Conservation (phyloP, 1,139 yeast genomes). For the Yamadazyma atlantica region DNA sequence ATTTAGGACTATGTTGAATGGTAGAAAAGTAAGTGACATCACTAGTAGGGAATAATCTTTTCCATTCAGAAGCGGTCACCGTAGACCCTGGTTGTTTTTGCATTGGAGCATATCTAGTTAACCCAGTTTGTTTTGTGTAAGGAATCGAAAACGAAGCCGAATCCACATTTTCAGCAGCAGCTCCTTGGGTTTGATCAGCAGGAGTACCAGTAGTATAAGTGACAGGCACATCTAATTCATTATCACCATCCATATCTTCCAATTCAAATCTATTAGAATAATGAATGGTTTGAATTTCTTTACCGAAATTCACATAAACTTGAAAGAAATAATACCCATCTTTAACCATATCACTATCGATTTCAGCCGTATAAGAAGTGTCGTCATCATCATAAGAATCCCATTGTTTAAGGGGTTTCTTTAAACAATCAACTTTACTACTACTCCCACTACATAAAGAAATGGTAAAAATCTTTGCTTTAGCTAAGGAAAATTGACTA, state of each 20-base stretch:
- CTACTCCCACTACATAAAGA: constrained; percentile 70
- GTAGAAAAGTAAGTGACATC: constrained; percentile 59
- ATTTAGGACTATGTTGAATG: constrained; percentile 40
- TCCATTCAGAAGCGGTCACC: constrained; percentile 67
- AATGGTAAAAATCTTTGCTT: constrained; percentile 50
- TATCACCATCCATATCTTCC: constrained; percentile 66
- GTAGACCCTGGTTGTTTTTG: constrained; percentile 72
- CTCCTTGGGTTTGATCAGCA: constrained; percentile 26
- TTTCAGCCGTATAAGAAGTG: constrained; percentile 34
- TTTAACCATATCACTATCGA: constrained; percentile 47
- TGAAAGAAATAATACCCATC: constrained; percentile 74
- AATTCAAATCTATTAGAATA: constrained; percentile 69
- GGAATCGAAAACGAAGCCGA: constrained; percentile 47
- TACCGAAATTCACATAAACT: constrained; percentile 42
- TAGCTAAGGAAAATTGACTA: constrained; percentile 41
- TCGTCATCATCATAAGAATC: constrained; percentile 11
- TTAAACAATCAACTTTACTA: constrained; percentile 42
- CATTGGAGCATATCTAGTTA: constrained; percentile 83
- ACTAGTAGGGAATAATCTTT: constrained; percentile 62
- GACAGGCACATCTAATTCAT: constrained; percentile 23
- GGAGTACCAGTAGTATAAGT: constrained; percentile 33
- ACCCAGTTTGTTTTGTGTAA: constrained; percentile 75
- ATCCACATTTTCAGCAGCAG: constrained; percentile 26
- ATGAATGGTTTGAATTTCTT: constrained; percentile 61
- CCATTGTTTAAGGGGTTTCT: constrained; percentile 17